Conservation (phyloP, 140 eudicot species). For the Anethum foeniculum region DNA sequence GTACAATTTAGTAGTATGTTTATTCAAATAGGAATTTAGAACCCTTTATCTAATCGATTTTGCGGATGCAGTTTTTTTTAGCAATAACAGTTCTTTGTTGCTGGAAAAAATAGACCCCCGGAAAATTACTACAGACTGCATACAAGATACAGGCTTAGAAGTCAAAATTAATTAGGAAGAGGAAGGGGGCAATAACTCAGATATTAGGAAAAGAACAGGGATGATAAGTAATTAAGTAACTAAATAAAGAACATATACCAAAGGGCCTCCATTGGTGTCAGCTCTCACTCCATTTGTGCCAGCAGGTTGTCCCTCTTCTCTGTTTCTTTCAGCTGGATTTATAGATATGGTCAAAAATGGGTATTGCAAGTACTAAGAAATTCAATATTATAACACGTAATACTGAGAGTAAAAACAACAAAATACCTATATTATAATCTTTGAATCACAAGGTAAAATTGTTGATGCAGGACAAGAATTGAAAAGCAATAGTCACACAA, state of each 20-base stretch:
- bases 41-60: background rate
- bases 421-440: background rate
- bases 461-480: too few species aligned
- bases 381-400: background rate
- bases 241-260: conserved; percentile 35
- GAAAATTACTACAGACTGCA: background rate
- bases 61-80: background rate
- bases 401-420: background rate
- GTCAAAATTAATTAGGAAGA: background rate
- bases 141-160: background rate
- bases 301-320: conserved; percentile 55
- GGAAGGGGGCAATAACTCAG: background rate
- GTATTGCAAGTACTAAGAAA: background rate
- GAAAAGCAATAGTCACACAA: too few species aligned
- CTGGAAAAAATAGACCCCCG: background rate
- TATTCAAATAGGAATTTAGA: background rate
- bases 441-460: background rate
- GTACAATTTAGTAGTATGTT: background rate
- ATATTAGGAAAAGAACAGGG: background rate
- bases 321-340: conserved; percentile 70
- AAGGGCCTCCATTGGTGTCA: conserved; percentile 69
- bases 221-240: background rate
- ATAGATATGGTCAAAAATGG: background rate
- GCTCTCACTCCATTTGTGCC: conserved; percentile 57
- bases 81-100: background rate